Evolutionary conservation across 2,329 filamentous ascomycete genomes (phyloP).

Genomic region (Neopestalotiopsis sp.): DNA sequence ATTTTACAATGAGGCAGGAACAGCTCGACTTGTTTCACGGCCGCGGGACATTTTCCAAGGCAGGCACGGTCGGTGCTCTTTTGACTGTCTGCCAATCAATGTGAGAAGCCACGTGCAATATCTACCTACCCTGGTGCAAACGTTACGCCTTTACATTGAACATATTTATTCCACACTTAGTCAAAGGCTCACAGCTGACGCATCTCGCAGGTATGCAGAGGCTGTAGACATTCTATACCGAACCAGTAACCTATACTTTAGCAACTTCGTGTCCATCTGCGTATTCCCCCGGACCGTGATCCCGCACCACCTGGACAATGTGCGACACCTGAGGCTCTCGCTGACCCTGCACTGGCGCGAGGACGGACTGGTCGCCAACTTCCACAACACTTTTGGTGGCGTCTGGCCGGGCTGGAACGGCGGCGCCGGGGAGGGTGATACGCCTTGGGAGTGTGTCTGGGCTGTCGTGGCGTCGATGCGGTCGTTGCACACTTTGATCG

Average conservation of each 20-base stretch:
- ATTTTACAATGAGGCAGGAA: neutral
- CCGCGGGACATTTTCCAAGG: neutral
- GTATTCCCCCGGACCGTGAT: constrained; percentile 10
- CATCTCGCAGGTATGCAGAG: constrained; percentile 6
- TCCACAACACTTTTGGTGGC: constrained; percentile 13
- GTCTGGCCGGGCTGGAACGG: constrained; percentile 12
- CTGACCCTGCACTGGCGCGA: neutral
- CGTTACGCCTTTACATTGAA: too few species aligned
- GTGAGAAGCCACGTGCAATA: neutral
- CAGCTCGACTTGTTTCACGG: neutral
- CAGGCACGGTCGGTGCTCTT: neutral
- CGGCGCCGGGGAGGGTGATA: neutral
- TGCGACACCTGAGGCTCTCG: constrained; percentile 13
- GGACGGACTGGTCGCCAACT: neutral
- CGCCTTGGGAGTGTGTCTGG: constrained; percentile 14
- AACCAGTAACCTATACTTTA: constrained; percentile 8
- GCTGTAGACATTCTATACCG: constrained; percentile 9
- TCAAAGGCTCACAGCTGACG: neutral
- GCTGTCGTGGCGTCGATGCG: constrained; percentile 1
- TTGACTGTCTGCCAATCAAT: constrained; percentile 5
- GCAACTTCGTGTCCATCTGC: constrained; percentile 10
- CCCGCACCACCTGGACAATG: constrained; percentile 3
- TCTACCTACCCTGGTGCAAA: too few species aligned
- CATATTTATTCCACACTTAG: neutral
- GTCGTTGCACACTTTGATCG: constrained; percentile 12